These are phyloP conservation scores for Ceriops zippeliana DNA, from an alignment of 345 rosid genomes.

Conservation along the genomic window DNA sequence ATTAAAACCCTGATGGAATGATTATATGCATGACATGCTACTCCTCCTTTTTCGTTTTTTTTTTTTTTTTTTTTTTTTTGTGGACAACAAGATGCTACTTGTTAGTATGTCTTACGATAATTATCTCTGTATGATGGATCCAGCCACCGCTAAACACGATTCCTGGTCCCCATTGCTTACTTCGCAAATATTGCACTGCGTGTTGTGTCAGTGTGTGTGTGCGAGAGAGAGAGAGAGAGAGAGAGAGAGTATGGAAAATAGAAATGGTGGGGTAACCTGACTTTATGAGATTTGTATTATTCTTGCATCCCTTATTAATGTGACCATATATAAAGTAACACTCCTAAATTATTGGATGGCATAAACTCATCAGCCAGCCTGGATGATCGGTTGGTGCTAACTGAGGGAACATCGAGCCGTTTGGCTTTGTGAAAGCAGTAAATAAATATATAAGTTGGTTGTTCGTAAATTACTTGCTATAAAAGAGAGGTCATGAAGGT, in stretches of 20 bases:
- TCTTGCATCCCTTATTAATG: constrained; percentile 13
- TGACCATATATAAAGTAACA: constrained; percentile 4
- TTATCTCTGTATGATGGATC: constrained; percentile 23
- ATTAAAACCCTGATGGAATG: constrained; percentile 1
- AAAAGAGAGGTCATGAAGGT: constrained; percentile 44
- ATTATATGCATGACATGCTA: background rate
- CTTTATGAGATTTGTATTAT: constrained; percentile 21
- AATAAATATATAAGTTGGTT: background rate
- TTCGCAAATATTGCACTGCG: too few species aligned
- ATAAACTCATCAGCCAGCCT: constrained; percentile 12
- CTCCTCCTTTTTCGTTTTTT: too few species aligned
- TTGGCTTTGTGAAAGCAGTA: background rate
- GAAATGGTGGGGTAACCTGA: constrained; percentile 18
- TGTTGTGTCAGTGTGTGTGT: too few species aligned
- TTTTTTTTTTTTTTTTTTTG: too few species aligned
- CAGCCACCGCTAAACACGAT: constrained; percentile 35
- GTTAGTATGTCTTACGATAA: constrained; percentile 35
- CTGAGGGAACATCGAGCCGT: constrained; percentile 3
- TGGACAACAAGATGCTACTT: background rate
- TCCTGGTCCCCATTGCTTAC: constrained; percentile 28
- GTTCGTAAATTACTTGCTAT: constrained; percentile 19
- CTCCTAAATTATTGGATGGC: background rate
- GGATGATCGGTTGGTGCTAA: background rate
- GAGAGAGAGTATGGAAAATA: background rate
- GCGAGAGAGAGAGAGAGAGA: background rate